Conservation (phyloP, 1,139 yeast species). For the Hemisphaericaspora xylofermentans region DNA sequence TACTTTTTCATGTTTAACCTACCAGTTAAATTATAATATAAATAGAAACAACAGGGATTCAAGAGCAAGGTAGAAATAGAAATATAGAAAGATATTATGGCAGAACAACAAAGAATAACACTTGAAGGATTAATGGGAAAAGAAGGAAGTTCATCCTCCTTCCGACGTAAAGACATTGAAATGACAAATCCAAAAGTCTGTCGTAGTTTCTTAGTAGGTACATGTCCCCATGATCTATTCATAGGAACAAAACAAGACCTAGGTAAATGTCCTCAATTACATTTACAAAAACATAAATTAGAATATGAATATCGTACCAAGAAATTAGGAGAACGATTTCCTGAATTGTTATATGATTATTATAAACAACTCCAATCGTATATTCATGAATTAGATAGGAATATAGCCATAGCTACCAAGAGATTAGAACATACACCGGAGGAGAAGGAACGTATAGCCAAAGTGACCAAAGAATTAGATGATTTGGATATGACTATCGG, state of each 20-base stretch:
- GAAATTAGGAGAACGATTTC: constrained; percentile 54
- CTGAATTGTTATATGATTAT: constrained; percentile 73
- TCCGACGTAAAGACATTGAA: constrained; percentile 45
- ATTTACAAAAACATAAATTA: constrained; percentile 71
- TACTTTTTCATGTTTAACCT: too few relatives aligned
- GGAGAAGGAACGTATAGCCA: constrained; percentile 64
- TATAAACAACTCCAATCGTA: constrained; percentile 52
- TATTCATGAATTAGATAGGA: constrained; percentile 65
- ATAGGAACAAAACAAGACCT: constrained; percentile 80
- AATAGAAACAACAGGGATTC: too few relatives aligned
- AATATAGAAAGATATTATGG: too few relatives aligned
- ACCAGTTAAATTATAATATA: too few relatives aligned
- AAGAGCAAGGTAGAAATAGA: too few relatives aligned
- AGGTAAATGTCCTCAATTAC: constrained; percentile 79
- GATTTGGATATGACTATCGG: constrained; percentile 65
- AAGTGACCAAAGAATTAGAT: constrained; percentile 66
- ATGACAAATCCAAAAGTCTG: constrained; percentile 71
- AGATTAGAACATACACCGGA: constrained; percentile 77
- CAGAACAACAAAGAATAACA: constrained; percentile 73
- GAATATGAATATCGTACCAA: constrained; percentile 64
- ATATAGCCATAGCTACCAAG: constrained; percentile 63
- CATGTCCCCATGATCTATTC: constrained; percentile 87
- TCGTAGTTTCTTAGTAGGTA: constrained; percentile 77
- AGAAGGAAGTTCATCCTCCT: constrained; percentile 51
- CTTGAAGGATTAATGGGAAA: constrained; percentile 84